Conservation (phyloP, 1,284 basidiomycete species). For the Lignosus rhinocerotis region DNA sequence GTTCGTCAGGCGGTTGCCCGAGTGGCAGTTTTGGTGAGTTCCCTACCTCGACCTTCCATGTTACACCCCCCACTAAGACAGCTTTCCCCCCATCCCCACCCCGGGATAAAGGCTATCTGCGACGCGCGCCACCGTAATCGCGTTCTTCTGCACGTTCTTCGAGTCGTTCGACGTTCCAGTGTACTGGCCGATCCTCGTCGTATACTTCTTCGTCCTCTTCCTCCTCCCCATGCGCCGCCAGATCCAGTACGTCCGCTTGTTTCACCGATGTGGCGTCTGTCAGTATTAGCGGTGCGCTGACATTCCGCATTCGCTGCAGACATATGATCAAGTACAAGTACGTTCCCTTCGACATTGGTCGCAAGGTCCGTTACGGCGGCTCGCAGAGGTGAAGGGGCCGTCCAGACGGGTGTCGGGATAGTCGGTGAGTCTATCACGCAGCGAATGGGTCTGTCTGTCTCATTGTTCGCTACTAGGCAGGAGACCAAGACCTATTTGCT, state of each 20-base stretch:
- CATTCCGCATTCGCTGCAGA: constrained; percentile 41
- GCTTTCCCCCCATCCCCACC: background rate
- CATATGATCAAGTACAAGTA: constrained; percentile 99
- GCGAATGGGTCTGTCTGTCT: background rate
- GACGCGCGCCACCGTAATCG: constrained; percentile 85
- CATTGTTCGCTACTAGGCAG: background rate
- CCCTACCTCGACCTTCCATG: background rate
- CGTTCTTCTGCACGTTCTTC: constrained; percentile 79
- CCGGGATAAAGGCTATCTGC: constrained; percentile 75
- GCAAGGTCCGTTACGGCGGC: constrained; percentile 76
- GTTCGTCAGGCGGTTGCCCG: constrained; percentile 93
- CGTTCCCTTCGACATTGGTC: constrained; percentile 88
- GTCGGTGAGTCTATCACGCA: background rate
- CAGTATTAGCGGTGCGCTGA: background rate
- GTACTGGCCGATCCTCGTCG: constrained; percentile 95
- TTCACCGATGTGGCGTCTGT: background rate
- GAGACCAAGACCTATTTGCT: constrained; percentile 7
- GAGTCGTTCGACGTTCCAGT: constrained; percentile 92
- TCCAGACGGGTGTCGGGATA: constrained; percentile 18
- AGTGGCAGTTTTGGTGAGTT: constrained; percentile 93
- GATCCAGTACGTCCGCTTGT: constrained; percentile 76
- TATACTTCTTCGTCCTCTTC: constrained; percentile 91
- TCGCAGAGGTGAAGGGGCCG: constrained; percentile 3
- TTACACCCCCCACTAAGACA: background rate
- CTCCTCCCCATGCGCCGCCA: constrained; percentile 90